Base-by-base conservation (phyloP, 805 yeast species). In the Schwanniomyces pseudopolymorphus region DNA sequence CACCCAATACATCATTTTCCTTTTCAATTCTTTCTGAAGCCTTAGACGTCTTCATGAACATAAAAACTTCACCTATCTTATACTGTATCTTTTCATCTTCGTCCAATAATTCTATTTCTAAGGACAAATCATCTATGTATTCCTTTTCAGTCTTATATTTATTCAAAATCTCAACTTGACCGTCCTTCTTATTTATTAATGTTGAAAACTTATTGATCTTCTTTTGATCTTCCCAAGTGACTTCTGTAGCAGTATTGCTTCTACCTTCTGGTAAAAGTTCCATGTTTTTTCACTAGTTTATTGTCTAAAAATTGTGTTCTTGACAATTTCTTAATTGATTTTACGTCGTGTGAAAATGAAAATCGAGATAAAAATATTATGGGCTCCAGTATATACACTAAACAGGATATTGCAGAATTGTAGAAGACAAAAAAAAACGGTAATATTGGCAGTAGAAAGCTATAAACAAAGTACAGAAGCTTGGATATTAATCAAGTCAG, bases 161-260 rank as follows among this genome's bases (percentile, higher is more conserved):
- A 17, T 71, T 67, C 28, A 87, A 69, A 42, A 75, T 75, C 16
- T 67, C 76, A 26, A 76, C 71, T 11, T 83, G 62, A 16, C 75
- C 74, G 53, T 87, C 89, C 54, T 85, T 83, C 49, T 84, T 81
- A 53, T 83, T 74, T 49, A 90, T 88, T 51, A 90, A 74, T 39
- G 90, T 86, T 13, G 96, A 88, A 61, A 94, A 92, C 62, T 82
- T 82, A 67, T 92, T 94, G 71, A 92, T 92, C 60, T 81, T 81
- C 61, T 87, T 84, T 69, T 92, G 99, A 63, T 92, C 98, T 47
- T 80, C 88, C 85, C 89, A 84, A 22, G 77, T 67, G 21, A 87
- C 95, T 52, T 85, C 88, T 0, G 75, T 64, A 17, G 69, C 64
- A 4, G 75, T 75, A 59, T 80, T 80, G 42, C 62, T 61, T 52